Evolutionary conservation across 2,329 filamentous ascomycete species (phyloP).

Genomic region (Phyllosticta citrichinensis): DNA sequence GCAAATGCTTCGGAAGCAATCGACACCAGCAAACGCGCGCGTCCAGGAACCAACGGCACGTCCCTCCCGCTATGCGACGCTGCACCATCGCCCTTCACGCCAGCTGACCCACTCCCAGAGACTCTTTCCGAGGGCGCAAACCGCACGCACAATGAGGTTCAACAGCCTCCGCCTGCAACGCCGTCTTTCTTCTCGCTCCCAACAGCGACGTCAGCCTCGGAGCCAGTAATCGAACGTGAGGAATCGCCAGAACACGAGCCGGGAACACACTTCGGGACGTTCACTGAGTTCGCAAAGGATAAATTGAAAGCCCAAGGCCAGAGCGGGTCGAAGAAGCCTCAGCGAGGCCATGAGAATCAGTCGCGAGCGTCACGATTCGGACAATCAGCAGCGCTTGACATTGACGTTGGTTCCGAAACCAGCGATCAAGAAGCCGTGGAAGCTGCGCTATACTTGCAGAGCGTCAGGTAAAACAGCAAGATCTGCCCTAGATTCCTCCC

Average conservation of each 20-base stretch:
- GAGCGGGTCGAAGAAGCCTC: background rate
- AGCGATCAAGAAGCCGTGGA: background rate
- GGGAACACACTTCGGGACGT: background rate
- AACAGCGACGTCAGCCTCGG: background rate
- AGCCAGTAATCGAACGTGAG: background rate
- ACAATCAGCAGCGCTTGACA: background rate
- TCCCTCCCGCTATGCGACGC: background rate
- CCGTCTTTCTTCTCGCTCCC: background rate
- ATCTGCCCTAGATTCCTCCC: background rate
- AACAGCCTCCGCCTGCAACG: background rate
- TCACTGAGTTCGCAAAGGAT: background rate
- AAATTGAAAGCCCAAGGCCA: background rate
- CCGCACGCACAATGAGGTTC: background rate
- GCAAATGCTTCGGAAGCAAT: background rate
- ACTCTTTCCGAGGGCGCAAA: background rate
- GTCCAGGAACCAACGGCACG: background rate
- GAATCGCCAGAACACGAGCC: background rate
- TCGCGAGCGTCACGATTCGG: background rate
- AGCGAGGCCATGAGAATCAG: background rate
- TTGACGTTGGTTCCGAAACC: background rate
- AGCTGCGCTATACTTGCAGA: background rate
- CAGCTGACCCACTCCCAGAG: background rate
- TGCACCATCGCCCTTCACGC: background rate
- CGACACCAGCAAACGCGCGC: background rate
- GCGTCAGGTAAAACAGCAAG: background rate